These are phyloP conservation scores for Lasiodiplodia sp. DNA, from an alignment of 2,329 filamentous ascomycete species.

Conservation along the genomic window DNA sequence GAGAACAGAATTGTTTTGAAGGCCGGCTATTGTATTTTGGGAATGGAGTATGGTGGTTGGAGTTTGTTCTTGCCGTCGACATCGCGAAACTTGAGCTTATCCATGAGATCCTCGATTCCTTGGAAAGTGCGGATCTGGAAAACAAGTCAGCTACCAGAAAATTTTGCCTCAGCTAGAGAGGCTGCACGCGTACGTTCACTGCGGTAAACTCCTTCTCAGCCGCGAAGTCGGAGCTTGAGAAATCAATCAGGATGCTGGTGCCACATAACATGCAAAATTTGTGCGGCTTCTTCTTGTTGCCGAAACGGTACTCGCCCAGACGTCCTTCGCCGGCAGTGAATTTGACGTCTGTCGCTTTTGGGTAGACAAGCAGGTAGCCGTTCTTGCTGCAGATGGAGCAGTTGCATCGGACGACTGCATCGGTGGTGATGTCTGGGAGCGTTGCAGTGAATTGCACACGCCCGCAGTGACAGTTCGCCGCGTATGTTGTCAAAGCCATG, in stretches of 20 bases:
- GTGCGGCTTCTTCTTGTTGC: conserved; percentile 37
- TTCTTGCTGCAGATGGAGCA: conserved; percentile 58
- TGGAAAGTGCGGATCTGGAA: conserved; percentile 8
- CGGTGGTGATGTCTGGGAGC: conserved; percentile 57
- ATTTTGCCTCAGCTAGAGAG: too few species aligned
- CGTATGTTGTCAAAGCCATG: conserved; percentile 47
- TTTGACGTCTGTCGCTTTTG: conserved; percentile 36
- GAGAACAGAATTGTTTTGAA: not conserved
- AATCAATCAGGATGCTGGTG: conserved; percentile 35
- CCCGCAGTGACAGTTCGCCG: conserved; percentile 62
- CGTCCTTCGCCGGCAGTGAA: conserved; percentile 39
- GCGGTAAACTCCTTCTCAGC: not conserved
- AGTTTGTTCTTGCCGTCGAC: conserved; percentile 16
- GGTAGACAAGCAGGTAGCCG: conserved; percentile 55
- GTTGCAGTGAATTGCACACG: conserved; percentile 57
- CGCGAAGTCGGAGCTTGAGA: not conserved
- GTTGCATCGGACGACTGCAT: conserved; percentile 57
- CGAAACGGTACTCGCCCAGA: conserved; percentile 39
- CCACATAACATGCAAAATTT: conserved; percentile 41
- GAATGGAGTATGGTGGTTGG: not conserved
- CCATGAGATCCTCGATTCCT: conserved; percentile 6
- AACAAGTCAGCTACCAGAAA: too few species aligned
- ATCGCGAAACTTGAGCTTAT: conserved; percentile 1
- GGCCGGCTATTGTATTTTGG: too few species aligned
- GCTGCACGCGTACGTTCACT: not conserved